Evolutionary conservation across 352 stramenopile genomes (phyloP).

Genomic region (Paralagenidium karlingii): DNA sequence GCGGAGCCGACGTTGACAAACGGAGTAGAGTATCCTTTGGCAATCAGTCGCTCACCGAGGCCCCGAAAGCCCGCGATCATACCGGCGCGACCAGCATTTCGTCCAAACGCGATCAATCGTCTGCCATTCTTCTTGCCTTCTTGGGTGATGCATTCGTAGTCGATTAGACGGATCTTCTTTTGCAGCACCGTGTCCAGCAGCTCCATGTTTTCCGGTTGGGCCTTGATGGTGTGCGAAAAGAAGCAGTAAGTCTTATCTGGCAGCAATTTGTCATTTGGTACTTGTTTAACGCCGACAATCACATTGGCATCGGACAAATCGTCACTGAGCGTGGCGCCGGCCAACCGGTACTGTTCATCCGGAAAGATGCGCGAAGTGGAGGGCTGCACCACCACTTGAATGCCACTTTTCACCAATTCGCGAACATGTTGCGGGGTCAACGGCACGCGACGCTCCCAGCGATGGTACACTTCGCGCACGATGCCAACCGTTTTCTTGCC

Average conservation of each 20-base stretch:
- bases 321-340: constrained; percentile 83
- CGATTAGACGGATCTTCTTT: constrained; percentile 88
- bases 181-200: constrained; percentile 87
- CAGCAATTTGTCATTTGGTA: constrained; percentile 69
- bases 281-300: constrained; percentile 94
- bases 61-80: constrained; percentile 92
- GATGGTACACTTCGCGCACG: constrained; percentile 90
- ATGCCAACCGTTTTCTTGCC: constrained; percentile 77
- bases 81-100: constrained; percentile 89
- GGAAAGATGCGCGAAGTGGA: constrained; percentile 88
- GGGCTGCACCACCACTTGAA: constrained; percentile 90
- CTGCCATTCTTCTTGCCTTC: constrained; percentile 56
- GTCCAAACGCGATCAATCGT: constrained; percentile 90
- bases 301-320: constrained; percentile 81
- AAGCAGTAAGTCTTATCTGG: constrained; percentile 93
- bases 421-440: constrained; percentile 86
- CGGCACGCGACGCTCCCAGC: constrained; percentile 90
- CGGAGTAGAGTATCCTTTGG: constrained; percentile 86
- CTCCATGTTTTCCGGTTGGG: constrained; percentile 93
- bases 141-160: constrained; percentile 94
- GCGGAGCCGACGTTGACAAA: constrained; percentile 89
- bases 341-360: constrained; percentile 84
- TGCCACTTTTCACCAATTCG: constrained; percentile 61
- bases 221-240: constrained; percentile 97
- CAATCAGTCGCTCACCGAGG: constrained; percentile 88